phyloP scores from a whole-genome alignment of 768 basidiomycete species.

The Trametes coccinea region DNA sequence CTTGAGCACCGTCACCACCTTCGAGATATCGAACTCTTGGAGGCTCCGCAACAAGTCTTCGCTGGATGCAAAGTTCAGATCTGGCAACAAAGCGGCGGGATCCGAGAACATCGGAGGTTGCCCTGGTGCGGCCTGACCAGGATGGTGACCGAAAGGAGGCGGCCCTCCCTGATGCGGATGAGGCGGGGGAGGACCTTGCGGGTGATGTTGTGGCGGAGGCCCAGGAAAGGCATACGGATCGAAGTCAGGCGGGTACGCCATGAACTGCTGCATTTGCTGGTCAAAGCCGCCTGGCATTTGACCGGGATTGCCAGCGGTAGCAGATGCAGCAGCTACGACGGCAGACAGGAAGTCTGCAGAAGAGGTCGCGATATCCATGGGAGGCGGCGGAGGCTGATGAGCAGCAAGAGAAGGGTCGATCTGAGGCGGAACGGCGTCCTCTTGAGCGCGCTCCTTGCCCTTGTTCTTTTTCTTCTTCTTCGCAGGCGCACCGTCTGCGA shows the following conservation, averaged over 20 bases:
- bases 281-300: constrained; percentile 22
- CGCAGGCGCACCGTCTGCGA: constrained; percentile 24
- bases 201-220: constrained; percentile 22
- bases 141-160: constrained; percentile 28
- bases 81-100: constrained; percentile 32
- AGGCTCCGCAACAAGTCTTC: constrained; percentile 74
- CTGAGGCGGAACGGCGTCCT: constrained; percentile 19
- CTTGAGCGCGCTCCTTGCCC: constrained; percentile 39
- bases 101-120: constrained; percentile 33
- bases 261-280: constrained; percentile 29
- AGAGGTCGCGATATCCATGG: constrained; percentile 41
- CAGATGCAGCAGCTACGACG: constrained; percentile 65
- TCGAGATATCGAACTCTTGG: constrained; percentile 72
- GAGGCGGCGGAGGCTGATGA: constrained; percentile 6
- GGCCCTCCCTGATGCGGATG: constrained; percentile 23
- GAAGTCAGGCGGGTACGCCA: constrained; percentile 31
- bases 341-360: constrained; percentile 63
- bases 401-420: constrained; percentile 4
- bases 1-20: constrained; percentile 67
- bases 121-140: constrained; percentile 18
- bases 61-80: constrained; percentile 53
- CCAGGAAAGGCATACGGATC: constrained; percentile 35
- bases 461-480: constrained; percentile 39
- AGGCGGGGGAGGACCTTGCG: constrained; percentile 31
- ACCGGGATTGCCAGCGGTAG: constrained; percentile 41